phyloP scores from a whole-genome alignment of 129 eudicot species.

The Heracleum sosnowskyi region DNA sequence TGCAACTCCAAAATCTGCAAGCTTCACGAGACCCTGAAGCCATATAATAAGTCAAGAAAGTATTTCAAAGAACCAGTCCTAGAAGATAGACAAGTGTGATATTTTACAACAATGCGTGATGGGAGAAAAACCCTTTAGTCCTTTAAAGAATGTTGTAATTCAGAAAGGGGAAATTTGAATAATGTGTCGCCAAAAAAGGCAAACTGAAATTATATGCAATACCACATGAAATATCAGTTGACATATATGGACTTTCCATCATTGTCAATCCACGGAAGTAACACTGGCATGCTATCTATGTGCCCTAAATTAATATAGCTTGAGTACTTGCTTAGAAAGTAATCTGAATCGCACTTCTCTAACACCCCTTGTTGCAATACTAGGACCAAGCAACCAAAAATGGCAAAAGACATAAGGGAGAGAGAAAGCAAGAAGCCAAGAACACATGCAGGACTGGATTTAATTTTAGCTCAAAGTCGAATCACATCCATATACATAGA shows the following conservation, averaged over 20 bases:
- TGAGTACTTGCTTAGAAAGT: background rate
- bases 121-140: background rate
- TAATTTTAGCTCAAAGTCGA: background rate
- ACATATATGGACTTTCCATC: background rate
- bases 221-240: background rate
- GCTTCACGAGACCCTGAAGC: slow-evolving; percentile 94
- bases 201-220: background rate
- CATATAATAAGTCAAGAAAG: slow-evolving; percentile 17
- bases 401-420: background rate
- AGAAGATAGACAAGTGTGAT: background rate
- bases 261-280: background rate
- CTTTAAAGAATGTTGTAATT: background rate
- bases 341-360: background rate
- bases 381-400: background rate
- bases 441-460: background rate
- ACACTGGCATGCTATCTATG: background rate
- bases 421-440: background rate
- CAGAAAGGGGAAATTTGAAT: background rate
- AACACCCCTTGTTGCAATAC: background rate
- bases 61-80: background rate
- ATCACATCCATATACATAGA: background rate
- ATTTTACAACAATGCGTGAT: background rate
- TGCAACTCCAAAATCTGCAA: slow-evolving; percentile 99
- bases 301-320: background rate
- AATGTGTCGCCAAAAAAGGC: background rate